phyloP scores from a whole-genome alignment of 2,329 filamentous ascomycete genomes.

The Dactylellina drechsleri region DNA sequence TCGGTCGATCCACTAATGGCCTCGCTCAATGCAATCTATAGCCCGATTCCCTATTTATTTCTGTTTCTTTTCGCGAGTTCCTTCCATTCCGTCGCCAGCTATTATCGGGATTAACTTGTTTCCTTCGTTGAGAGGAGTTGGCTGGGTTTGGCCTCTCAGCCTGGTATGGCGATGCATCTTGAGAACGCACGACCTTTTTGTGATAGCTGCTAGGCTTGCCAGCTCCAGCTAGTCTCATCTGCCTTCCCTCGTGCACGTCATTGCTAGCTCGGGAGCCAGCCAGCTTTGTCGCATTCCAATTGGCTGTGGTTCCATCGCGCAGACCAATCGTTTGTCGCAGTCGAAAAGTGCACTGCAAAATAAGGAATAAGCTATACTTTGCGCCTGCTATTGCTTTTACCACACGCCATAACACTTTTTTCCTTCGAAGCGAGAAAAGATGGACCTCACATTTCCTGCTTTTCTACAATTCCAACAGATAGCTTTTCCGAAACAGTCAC shows the following conservation, averaged over 20 bases:
- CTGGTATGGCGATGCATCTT: not conserved
- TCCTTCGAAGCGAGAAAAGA: conserved; percentile 21
- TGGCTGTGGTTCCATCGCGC: conserved; percentile 16
- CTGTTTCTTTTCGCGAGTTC: not conserved
- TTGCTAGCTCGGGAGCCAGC: conserved; percentile 24
- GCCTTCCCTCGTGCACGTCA: conserved; percentile 41
- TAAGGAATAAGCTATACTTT: conserved; percentile 16
- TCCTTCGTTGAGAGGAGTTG: not conserved
- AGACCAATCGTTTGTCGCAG: conserved; percentile 26
- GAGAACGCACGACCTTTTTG: conserved; percentile 26
- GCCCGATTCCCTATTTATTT: not conserved
- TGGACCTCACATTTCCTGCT: conserved; percentile 1
- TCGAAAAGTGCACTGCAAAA: not conserved
- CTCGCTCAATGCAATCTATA: not conserved
- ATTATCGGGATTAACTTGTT: not conserved
- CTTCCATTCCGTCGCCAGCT: not conserved
- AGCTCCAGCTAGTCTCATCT: conserved; percentile 25
- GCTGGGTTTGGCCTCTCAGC: not conserved
- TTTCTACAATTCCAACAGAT: conserved; percentile 14
- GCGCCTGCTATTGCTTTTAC: conserved; percentile 24
- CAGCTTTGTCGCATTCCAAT: conserved; percentile 22
- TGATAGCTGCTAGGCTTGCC: conserved; percentile 27
- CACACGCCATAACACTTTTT: conserved; percentile 24
- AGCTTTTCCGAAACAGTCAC: conserved; percentile 17
- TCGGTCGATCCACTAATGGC: conserved; percentile 25